These are phyloP conservation scores for Geotrichum aggregatum DNA, from an alignment of 1,139 yeast genomes.

Conservation along the genomic window DNA sequence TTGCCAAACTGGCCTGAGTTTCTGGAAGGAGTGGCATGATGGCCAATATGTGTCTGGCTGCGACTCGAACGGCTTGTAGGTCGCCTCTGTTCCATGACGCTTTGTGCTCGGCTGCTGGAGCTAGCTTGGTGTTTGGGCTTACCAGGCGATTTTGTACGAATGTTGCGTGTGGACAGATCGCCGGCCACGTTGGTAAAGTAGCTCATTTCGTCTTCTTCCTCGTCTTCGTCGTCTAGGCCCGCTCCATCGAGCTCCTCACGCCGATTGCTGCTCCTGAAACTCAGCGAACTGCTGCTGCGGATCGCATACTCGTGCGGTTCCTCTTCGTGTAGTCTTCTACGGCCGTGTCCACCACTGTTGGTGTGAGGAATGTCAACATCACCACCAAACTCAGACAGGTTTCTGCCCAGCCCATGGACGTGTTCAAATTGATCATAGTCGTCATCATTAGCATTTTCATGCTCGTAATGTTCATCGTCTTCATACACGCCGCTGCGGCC, in stretches of 20 bases:
- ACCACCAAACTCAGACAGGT: slow-evolving; percentile 43
- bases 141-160: slow-evolving; percentile 21
- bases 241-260: slow-evolving; percentile 13
- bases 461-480: slow-evolving; percentile 25
- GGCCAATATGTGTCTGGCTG: neutral
- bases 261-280: slow-evolving; percentile 16
- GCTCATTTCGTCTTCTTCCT: slow-evolving; percentile 41
- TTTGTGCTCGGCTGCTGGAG: neutral
- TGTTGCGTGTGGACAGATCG: slow-evolving; percentile 20
- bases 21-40: neutral
- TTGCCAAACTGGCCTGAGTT: neutral
- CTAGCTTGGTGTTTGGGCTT: slow-evolving; percentile 23
- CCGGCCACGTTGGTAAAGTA: slow-evolving; percentile 46
- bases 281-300: slow-evolving; percentile 21
- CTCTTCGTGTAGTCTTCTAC: slow-evolving; percentile 4
- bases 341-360: neutral
- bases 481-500: neutral
- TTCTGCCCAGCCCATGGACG: slow-evolving; percentile 37
- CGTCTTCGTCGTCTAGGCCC: slow-evolving; percentile 25
- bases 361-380: slow-evolving; percentile 26
- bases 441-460: slow-evolving; percentile 33
- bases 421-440: slow-evolving; percentile 43
- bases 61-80: slow-evolving; percentile 3
- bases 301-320: slow-evolving; percentile 17
- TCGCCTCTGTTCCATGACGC: neutral